Base-by-base conservation (phyloP, 2,329 filamentous ascomycete species). In the Capronia coronata region DNA sequence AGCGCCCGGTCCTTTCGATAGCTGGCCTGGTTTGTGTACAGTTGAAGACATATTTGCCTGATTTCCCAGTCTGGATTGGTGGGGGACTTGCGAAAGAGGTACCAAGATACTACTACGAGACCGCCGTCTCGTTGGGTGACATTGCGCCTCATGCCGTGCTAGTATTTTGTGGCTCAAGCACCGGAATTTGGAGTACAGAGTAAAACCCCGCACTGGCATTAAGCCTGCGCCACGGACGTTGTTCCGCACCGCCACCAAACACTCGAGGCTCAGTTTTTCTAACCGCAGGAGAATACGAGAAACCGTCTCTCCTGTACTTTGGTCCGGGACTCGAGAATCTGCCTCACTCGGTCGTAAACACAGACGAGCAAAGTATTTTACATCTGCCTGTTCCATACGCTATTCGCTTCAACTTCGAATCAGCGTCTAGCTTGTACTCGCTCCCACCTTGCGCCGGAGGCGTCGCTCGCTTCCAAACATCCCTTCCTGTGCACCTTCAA, bases 151-250 rank as follows among this genome's bases (percentile, higher is more conserved):
- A 34, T n/a, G n/a, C n/a, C n/a, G n/a, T n/a, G n/a, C n/a, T n/a
- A n/a, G n/a, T n/a, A n/a, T 14, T 9, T 25, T 49, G 47, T 49
- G 47, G 47, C 47, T 44, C 47, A 45, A 41, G 47, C 41, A 45
- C 34, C 46, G n/a, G n/a, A n/a, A n/a, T n/a, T n/a, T n/a, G n/a
- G n/a, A n/a, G n/a, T n/a, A n/a, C 14, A 22, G 29, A 27, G 41
- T 19, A 30, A 29, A 30, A 37, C 30, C 30, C 30, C 30, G 40
- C 40, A 27, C 19, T 34, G 11, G 30, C n/a, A n/a, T n/a, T n/a
- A n/a, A n/a, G n/a, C 6, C 25, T 27, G 40, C 22, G 40, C 40
- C 40, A 43, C 40, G 27, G 22, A 6, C 21, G 38, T 27, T 6
- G 35, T 13, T 43, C 30, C 30, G 30, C 18, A 43, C 18, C n/a